A percentile compares a stretch with the other conserved stretches of the same genome.
These are phyloP conservation scores for Nicotiana noctiflora DNA, from an alignment of 257 asterid species.

Conservation along the genomic window DNA sequence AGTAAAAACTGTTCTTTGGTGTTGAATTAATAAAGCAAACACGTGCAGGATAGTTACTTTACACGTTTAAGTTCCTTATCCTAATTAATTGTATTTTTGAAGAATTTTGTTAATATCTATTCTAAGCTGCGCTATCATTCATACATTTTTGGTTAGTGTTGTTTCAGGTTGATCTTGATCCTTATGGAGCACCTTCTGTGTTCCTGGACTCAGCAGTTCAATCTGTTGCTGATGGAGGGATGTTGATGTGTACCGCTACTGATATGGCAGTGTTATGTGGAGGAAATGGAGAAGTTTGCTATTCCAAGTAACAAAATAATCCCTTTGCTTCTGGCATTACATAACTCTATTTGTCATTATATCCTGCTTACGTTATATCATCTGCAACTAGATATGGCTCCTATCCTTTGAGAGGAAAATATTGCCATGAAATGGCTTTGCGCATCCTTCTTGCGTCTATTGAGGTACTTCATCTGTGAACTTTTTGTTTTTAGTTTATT, in stretches of 20 bases:
- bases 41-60: background rate
- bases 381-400: slow-evolving; percentile 72
- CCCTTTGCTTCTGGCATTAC: background rate
- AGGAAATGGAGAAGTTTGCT: slow-evolving; percentile 95
- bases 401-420: slow-evolving; percentile 88
- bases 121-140: background rate
- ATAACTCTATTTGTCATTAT: background rate
- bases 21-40: background rate
- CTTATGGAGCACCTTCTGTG: slow-evolving; percentile 92
- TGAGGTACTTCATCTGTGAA: slow-evolving; percentile 47
- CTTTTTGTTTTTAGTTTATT: background rate
- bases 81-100: background rate
- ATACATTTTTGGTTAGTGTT: slow-evolving; percentile 6
- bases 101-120: background rate
- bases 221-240: slow-evolving; percentile 86
- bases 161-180: slow-evolving; percentile 96
- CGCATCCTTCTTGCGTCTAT: slow-evolving; percentile 93
- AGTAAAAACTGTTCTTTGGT: background rate
- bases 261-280: slow-evolving; percentile 99
- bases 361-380: slow-evolving; percentile 18
- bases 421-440: slow-evolving; percentile 98
- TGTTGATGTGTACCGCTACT: slow-evolving; percentile 95
- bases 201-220: slow-evolving; percentile 96
- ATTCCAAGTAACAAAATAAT: slow-evolving; percentile 72
- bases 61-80: background rate